Evolutionary conservation across 2,329 filamentous ascomycete species (phyloP).

Genomic region (Xylaria sp.): DNA sequence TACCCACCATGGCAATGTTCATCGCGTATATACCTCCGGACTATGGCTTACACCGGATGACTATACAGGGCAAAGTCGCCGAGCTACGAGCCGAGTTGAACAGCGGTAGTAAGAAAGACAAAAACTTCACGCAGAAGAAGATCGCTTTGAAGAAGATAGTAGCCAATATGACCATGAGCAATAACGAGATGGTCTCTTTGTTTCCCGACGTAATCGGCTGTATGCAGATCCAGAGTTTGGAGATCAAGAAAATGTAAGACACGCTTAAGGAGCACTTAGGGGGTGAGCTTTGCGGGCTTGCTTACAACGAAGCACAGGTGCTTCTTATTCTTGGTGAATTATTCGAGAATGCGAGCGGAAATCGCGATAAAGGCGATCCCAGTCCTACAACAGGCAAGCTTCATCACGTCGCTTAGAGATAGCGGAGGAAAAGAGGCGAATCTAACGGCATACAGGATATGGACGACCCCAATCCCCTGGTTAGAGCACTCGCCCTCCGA

Average conservation of each 20-base stretch:
- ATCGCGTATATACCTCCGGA: conserved; percentile 57
- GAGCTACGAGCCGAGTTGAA: conserved; percentile 95
- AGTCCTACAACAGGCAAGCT: conserved; percentile 75
- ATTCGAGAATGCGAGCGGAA: conserved; percentile 91
- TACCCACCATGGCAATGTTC: conserved; percentile 52
- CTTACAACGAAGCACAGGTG: conserved; percentile 66
- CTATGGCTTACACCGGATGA: conserved; percentile 58
- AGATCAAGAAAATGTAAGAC: conserved; percentile 98
- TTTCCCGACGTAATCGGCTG: conserved; percentile 95
- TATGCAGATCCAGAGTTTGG: conserved; percentile 92
- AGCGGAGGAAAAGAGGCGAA: neutral
- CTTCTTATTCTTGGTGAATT: conserved; percentile 97
- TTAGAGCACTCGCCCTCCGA: conserved; percentile 87
- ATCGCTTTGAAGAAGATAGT: conserved; percentile 99
- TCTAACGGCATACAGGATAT: conserved; percentile 69
- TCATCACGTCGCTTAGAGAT: neutral
- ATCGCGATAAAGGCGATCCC: conserved; percentile 92
- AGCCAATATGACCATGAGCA: conserved; percentile 99
- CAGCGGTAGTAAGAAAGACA: conserved; percentile 95
- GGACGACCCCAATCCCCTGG: conserved; percentile 89
- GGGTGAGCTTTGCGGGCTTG: neutral
- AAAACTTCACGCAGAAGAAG: conserved; percentile 93
- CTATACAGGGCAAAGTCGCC: conserved; percentile 93
- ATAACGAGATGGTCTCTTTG: conserved; percentile 98
- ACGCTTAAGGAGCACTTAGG: neutral